Base-by-base conservation (phyloP, 2,329 filamentous ascomycete genomes). In the Aspergillus thermomutatus region DNA sequence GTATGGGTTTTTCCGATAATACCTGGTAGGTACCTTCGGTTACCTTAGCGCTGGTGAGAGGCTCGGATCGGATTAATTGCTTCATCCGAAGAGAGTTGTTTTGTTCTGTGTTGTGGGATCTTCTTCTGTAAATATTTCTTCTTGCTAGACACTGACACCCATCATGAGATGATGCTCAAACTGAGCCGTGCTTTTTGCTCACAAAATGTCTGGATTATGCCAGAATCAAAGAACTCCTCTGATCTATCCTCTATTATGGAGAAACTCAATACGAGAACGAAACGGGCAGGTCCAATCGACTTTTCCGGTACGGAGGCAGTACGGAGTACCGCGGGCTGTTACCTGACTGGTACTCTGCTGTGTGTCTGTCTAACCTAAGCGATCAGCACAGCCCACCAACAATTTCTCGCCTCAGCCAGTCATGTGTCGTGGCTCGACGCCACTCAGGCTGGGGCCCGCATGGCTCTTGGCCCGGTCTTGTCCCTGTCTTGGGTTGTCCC, bases 381-480 rank as follows among this genome's bases (percentile, higher is more conserved):
- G 53, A 59, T 49, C 51, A 54, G 54, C 55, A 46, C 21, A 46
- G 43, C 43, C 43, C 43, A 46, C 43, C 23, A 25, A 11, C 43
- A 25, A 14, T 46, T 23, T 23, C 10, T 46, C 43, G 48, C 31
- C 31, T 37, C 54, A 60, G 37, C 64, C 63, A 65, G 56, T 62
- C 49, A 65, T 28, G 56, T 46, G 37, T 8, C 52, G 34, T 47
- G 28, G 31, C 40, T 31, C 58, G 58, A 52, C 55, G 63, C 60
- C 59, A 54, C 56, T 60, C 28, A 54, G 55, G 54, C 43, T 58
- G 55, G 55, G 59, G 56, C 62, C 66, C 64, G 64, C 64, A 65
- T 56, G 55, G 59, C 54, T 67, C 71, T 72, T 73, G 69, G 70
- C 69, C 69, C 69, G 66, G 67, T 70, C 66, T 70, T 67, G 65